Conservation (phyloP, 345 rosid species). For the Ricinus communis region DNA sequence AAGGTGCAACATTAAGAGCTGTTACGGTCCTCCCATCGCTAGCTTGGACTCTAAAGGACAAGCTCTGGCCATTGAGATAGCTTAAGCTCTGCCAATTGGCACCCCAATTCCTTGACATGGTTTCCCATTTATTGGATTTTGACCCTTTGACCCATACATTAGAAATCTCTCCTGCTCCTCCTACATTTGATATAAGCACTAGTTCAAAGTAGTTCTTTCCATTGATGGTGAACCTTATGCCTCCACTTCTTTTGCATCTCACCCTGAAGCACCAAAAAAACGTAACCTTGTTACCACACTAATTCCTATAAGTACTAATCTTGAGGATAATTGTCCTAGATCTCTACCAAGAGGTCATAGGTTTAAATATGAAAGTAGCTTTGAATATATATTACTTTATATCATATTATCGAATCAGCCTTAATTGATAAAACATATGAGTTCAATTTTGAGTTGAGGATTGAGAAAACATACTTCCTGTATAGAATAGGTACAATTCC, state of each 20-base stretch:
- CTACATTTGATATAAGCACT: constrained; percentile 68
- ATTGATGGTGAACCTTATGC: constrained; percentile 68
- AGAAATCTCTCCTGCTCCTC: constrained; percentile 56
- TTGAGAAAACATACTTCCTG: constrained; percentile 16
- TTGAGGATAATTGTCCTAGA: too few species aligned
- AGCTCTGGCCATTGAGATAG: constrained; percentile 61
- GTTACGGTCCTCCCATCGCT: constrained; percentile 45
- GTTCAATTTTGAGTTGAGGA: too few species aligned
- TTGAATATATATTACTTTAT: too few species aligned
- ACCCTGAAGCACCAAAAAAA: constrained; percentile 37
- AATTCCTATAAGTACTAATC: background rate
- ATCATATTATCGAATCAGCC: too few species aligned
- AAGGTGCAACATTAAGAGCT: constrained; percentile 46
- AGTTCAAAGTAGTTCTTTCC: constrained; percentile 69
- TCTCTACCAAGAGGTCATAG: too few species aligned
- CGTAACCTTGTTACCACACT: background rate
- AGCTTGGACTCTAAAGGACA: constrained; percentile 56
- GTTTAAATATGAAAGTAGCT: too few species aligned
- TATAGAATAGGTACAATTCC: constrained; percentile 29
- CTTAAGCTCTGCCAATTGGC: constrained; percentile 65
- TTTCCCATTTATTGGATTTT: constrained; percentile 46
- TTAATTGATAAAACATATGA: too few species aligned
- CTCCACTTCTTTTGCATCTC: constrained; percentile 61
- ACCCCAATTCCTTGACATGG: constrained; percentile 75
- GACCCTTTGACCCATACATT: constrained; percentile 62